Percentiles rank a stretch among this genome's conserved stretches.
phyloP scores from a whole-genome alignment of 192 early-diverging fungal species.

The Entomortierella lignicola region DNA sequence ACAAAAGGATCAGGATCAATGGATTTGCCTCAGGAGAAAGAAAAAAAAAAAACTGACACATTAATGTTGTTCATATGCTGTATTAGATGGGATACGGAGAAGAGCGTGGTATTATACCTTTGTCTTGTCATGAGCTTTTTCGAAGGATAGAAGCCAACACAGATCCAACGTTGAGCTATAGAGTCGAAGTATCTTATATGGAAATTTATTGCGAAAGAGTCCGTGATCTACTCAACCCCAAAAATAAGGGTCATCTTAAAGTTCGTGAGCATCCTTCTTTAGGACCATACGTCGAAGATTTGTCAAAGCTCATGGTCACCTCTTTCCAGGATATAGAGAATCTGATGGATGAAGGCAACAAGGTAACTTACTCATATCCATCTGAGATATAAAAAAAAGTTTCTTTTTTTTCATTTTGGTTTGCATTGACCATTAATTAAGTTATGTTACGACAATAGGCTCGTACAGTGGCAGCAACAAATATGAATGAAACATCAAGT shows the following conservation, averaged over 20 bases:
- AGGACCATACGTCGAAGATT: conserved; percentile 93
- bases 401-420: background rate
- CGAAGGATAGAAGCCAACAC: conserved; percentile 61
- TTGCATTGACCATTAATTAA: background rate
- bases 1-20: background rate
- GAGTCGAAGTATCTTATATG: conserved; percentile 88
- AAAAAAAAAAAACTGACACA: background rate
- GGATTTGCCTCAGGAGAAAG: background rate
- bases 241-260: conserved; percentile 74
- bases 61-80: background rate
- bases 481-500: conserved; percentile 94
- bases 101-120: conserved; percentile 89
- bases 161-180: conserved; percentile 62
- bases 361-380: too few species aligned
- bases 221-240: conserved; percentile 83
- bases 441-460: conserved; percentile 53
- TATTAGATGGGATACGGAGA: conserved; percentile 74
- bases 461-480: conserved; percentile 91
- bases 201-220: conserved; percentile 94
- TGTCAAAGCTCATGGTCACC: conserved; percentile 84
- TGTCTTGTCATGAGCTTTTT: conserved; percentile 85
- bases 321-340: conserved; percentile 76
- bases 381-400: too few species aligned
- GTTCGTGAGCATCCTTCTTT: conserved; percentile 85
- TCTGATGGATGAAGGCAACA: conserved; percentile 85